Percentiles rank a stretch among this genome's conserved stretches.
These are phyloP conservation scores for Ascocoryne sarcoides DNA, from an alignment of 2,329 filamentous ascomycete species.

Conservation along the genomic window DNA sequence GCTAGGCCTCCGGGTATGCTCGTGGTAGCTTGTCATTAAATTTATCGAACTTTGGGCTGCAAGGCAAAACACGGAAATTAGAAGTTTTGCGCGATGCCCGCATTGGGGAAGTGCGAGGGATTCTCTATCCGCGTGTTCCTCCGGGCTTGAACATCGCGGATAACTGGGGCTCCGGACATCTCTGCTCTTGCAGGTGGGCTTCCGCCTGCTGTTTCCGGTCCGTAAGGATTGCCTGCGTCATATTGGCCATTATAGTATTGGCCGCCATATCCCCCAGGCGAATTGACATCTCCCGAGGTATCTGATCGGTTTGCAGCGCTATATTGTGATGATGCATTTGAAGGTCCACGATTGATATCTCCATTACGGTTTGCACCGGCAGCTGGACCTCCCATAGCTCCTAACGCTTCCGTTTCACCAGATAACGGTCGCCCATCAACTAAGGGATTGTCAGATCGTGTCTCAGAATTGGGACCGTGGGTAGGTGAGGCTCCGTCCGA, in stretches of 20 bases:
- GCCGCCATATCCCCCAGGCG: constrained; percentile 33
- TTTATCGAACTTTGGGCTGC: constrained; percentile 45
- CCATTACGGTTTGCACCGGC: constrained; percentile 53
- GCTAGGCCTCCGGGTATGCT: background rate
- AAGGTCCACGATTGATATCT: constrained; percentile 80
- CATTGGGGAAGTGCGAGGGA: constrained; percentile 78
- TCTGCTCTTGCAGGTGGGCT: constrained; percentile 33
- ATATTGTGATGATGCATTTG: constrained; percentile 94
- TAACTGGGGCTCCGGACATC: constrained; percentile 61
- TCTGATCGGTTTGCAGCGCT: constrained; percentile 73
- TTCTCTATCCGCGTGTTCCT: constrained; percentile 94
- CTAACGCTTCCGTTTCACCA: constrained; percentile 73
- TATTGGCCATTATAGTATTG: constrained; percentile 52
- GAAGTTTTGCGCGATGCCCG: constrained; percentile 96
- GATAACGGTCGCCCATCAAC: constrained; percentile 40
- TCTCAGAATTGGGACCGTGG: constrained; percentile 56
- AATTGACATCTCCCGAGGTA: constrained; percentile 44
- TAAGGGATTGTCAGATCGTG: constrained; percentile 60
- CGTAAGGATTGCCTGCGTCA: constrained; percentile 47
- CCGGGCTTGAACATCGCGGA: constrained; percentile 84
- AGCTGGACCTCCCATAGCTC: constrained; percentile 63
- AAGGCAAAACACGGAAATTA: constrained; percentile 49
- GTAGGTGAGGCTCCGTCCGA: constrained; percentile 69
- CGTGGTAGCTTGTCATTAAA: background rate
- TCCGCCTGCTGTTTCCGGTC: constrained; percentile 27